Conservation (phyloP, 208 protist genomes). For the Tritrichomonas foetus region DNA sequence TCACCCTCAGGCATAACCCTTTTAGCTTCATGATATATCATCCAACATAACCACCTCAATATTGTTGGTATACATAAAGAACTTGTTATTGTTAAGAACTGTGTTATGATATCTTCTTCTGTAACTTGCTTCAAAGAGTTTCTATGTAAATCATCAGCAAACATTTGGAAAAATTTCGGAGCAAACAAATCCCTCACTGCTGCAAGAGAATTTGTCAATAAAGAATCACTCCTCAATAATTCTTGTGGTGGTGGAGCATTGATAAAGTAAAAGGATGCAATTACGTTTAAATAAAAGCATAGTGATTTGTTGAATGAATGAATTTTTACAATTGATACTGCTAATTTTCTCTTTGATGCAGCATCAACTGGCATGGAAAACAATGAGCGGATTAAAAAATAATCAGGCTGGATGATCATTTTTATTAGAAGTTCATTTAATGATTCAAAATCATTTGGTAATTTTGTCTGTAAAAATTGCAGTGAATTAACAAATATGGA, state of each 20-base stretch:
- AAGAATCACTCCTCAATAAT: background rate
- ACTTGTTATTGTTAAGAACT: background rate
- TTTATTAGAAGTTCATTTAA: background rate
- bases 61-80: background rate
- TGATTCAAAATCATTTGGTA: background rate
- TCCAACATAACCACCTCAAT: background rate
- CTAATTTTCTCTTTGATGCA: background rate
- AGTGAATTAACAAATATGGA: background rate
- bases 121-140: background rate
- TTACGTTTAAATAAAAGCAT: background rate
- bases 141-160: background rate
- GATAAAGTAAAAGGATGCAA: background rate
- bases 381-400: background rate
- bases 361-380: background rate
- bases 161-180: background rate
- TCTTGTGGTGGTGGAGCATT: background rate
- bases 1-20: background rate
- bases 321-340: background rate
- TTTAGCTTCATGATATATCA: conserved; percentile 10
- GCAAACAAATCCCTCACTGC: background rate
- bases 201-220: background rate
- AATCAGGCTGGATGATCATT: background rate
- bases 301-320: background rate
- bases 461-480: background rate
- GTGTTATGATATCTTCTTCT: background rate